These are phyloP conservation scores for Hypomontagnella monticulosa DNA, from an alignment of 495 filamentous ascomycete species.

Conservation along the genomic window DNA sequence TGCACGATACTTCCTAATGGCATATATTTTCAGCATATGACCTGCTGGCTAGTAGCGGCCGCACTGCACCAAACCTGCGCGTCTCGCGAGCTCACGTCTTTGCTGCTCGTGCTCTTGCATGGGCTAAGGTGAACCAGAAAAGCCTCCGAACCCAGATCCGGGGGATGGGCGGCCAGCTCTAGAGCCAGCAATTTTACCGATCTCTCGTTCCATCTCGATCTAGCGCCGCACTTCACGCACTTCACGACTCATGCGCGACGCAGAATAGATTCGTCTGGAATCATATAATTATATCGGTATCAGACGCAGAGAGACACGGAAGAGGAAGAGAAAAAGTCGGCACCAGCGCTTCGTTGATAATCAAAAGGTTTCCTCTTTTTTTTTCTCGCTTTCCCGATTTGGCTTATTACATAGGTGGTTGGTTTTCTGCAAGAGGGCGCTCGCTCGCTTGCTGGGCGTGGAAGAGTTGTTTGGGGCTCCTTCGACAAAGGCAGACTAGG, in stretches of 20 bases:
- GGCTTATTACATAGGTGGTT: conserved; percentile 22
- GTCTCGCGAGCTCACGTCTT: conserved; percentile 34
- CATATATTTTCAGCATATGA: conserved; percentile 46
- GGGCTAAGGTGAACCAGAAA: conserved; percentile 39
- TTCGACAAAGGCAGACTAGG: conserved; percentile 28
- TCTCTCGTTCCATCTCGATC: conserved; percentile 38
- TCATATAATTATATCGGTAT: conserved; percentile 8
- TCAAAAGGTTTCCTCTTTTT: neutral
- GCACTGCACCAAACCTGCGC: conserved; percentile 31
- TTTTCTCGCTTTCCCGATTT: conserved; percentile 1
- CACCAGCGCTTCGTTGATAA: conserved; percentile 27
- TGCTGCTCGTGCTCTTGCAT: conserved; percentile 40
- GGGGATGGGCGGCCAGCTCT: conserved; percentile 34
- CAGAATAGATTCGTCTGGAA: conserved; percentile 26
- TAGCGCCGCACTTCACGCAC: conserved; percentile 29
- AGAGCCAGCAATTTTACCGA: conserved; percentile 36
- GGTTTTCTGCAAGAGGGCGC: conserved; percentile 11
- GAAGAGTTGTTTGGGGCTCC: neutral
- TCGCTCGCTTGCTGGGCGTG: conserved; percentile 15
- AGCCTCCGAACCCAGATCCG: conserved; percentile 42
- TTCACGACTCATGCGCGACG: conserved; percentile 31
- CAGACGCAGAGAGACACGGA: conserved; percentile 7
- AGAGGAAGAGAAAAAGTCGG: conserved; percentile 14
- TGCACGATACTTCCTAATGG: conserved; percentile 47
- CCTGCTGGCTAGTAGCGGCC: conserved; percentile 40